phyloP scores from a whole-genome alignment of 306 rosid genomes.

The Sesbania bispinosa region DNA sequence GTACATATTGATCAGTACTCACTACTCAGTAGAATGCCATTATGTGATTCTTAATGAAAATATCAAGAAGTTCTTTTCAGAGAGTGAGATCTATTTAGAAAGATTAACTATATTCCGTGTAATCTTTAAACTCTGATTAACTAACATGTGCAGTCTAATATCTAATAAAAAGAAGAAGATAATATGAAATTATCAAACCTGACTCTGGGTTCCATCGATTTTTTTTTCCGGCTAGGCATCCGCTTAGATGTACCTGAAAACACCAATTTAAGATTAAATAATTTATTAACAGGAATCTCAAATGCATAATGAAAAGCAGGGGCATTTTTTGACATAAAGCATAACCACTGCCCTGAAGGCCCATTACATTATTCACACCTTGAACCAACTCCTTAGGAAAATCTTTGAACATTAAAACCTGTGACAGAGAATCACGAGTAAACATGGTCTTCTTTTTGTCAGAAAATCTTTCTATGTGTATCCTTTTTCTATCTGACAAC shows the following conservation, averaged over 20 bases:
- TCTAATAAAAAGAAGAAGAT: background rate
- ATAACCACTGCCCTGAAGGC: slow-evolving; percentile 10
- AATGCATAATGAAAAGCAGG: slow-evolving; percentile 13
- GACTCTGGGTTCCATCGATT: slow-evolving; percentile 66
- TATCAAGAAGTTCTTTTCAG: slow-evolving; percentile 3
- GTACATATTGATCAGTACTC: background rate
- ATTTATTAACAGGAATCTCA: background rate
- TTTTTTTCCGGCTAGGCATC: slow-evolving; percentile 33
- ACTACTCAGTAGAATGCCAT: background rate
- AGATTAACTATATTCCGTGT: background rate
- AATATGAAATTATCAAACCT: slow-evolving; percentile 39
- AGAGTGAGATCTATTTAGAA: background rate
- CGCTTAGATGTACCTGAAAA: slow-evolving; percentile 44
- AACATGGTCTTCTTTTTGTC: slow-evolving; percentile 33
- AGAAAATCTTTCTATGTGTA: slow-evolving; percentile 45
- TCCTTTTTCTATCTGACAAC: slow-evolving; percentile 42
- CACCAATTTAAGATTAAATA: slow-evolving; percentile 7
- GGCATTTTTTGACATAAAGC: background rate
- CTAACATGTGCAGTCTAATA: background rate
- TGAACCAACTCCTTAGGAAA: slow-evolving; percentile 57
- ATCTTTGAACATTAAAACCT: slow-evolving; percentile 37
- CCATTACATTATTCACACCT: slow-evolving; percentile 41
- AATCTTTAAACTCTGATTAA: background rate
- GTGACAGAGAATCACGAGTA: slow-evolving; percentile 55
- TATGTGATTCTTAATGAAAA: background rate